A percentile compares a stretch with the other conserved stretches of the same genome.
Conservation (phyloP, 1,284 basidiomycete genomes). For the Erythrobasidium hasegawianum region DNA sequence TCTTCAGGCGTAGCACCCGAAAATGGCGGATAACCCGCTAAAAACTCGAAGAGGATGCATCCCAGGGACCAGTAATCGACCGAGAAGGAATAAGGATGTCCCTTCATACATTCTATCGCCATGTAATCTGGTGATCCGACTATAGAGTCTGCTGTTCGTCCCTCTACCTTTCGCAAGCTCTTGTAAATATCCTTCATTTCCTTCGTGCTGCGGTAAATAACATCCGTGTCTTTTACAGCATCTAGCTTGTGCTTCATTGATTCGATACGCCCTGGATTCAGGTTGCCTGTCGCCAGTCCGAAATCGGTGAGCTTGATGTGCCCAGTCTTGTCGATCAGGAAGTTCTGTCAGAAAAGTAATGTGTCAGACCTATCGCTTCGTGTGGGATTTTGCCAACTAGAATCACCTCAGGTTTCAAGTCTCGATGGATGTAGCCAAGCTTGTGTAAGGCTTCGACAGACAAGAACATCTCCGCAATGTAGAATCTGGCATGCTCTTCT, state of each 20-base stretch:
- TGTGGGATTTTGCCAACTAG: no score
- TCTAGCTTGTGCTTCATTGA: slow-evolving; percentile 93
- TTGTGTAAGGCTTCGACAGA: slow-evolving; percentile 90
- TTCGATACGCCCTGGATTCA: slow-evolving; percentile 93
- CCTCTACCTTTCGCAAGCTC: slow-evolving; percentile 83
- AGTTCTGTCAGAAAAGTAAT: slow-evolving; percentile 82
- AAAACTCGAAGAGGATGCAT: slow-evolving; percentile 82
- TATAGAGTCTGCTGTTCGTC: slow-evolving; percentile 93
- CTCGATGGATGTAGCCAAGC: slow-evolving; percentile 93
- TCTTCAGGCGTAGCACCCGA: slow-evolving; percentile 93
- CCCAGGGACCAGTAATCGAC: slow-evolving; percentile 99
- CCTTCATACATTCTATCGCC: slow-evolving; percentile 64
- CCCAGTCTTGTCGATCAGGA: slow-evolving; percentile 88
- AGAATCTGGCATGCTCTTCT: slow-evolving; percentile 90
- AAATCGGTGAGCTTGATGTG: slow-evolving; percentile 99
- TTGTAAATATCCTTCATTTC: slow-evolving; percentile 94
- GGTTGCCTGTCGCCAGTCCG: slow-evolving; percentile 90
- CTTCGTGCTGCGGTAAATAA: slow-evolving; percentile 86
- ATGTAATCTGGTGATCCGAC: slow-evolving; percentile 95
- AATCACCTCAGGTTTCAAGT: slow-evolving; percentile 83
- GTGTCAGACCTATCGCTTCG: no score
- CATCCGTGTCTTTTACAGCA: slow-evolving; percentile 88
- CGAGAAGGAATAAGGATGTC: slow-evolving; percentile 88
- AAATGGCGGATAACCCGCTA: slow-evolving; percentile 87
- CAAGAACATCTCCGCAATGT: slow-evolving; percentile 93